phyloP scores from a whole-genome alignment of 495 filamentous ascomycete genomes.

The Neurospora sp. region DNA sequence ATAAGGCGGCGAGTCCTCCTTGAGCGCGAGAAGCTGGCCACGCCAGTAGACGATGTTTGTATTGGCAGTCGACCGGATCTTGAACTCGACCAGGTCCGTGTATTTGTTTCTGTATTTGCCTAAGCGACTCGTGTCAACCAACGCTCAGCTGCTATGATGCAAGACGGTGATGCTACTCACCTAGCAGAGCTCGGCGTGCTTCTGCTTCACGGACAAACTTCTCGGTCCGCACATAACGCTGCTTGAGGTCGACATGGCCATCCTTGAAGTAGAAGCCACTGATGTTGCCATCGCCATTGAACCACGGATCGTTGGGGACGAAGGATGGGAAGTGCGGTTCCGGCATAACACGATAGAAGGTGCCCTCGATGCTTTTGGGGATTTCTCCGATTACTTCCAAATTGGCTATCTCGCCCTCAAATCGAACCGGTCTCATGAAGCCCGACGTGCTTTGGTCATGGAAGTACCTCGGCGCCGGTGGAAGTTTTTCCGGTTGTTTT shows the following conservation, averaged over 20 bases:
- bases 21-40: slow-evolving; percentile 37
- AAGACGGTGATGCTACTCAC: neutral
- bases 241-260: slow-evolving; percentile 36
- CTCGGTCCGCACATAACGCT: slow-evolving; percentile 40
- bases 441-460: neutral
- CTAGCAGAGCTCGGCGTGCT: slow-evolving; percentile 30
- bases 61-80: slow-evolving; percentile 36
- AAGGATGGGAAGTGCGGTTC: slow-evolving; percentile 17
- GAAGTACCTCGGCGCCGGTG: neutral
- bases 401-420: slow-evolving; percentile 28
- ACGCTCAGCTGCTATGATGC: neutral
- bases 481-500: neutral
- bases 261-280: slow-evolving; percentile 39
- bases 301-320: slow-evolving; percentile 7
- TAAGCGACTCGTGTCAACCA: neutral
- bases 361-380: slow-evolving; percentile 28
- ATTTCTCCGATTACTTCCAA: slow-evolving; percentile 26
- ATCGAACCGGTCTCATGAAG: slow-evolving; percentile 5
- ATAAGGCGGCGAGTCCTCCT: slow-evolving; percentile 41
- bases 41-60: slow-evolving; percentile 42
- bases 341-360: slow-evolving; percentile 31
- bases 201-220: slow-evolving; percentile 31
- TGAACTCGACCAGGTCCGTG: slow-evolving; percentile 37
- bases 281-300: slow-evolving; percentile 24
- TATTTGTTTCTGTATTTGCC: slow-evolving; percentile 41